These are phyloP conservation scores for Rosellinia necatrix DNA, from an alignment of 2,329 filamentous ascomycete genomes.

Conservation along the genomic window DNA sequence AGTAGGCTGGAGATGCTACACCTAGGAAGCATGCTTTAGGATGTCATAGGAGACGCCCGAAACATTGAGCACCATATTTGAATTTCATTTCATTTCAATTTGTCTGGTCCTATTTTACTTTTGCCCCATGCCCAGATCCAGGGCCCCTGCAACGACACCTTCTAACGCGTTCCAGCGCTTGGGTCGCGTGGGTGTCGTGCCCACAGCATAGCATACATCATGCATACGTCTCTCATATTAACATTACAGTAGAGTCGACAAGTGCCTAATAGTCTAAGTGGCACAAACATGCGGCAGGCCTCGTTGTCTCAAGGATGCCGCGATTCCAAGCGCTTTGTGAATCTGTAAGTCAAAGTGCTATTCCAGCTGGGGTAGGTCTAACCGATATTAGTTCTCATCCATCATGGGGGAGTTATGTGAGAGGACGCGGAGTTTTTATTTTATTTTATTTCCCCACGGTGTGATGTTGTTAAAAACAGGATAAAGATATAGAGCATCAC, in stretches of 20 bases:
- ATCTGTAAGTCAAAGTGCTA: conserved; percentile 17
- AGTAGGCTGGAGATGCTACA: no score
- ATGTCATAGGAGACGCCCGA: no score
- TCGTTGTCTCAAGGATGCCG: background rate
- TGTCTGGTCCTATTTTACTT: background rate
- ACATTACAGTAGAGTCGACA: conserved; percentile 28
- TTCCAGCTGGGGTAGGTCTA: conserved; percentile 29
- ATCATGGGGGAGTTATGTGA: background rate
- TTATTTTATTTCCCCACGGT: no score
- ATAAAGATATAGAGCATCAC: background rate
- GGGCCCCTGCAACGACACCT: conserved; percentile 1
- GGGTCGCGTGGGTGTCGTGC: conserved; percentile 31
- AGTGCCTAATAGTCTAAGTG: background rate
- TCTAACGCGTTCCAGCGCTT: conserved; percentile 37
- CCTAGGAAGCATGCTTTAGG: background rate
- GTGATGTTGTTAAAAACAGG: no score
- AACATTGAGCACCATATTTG: background rate
- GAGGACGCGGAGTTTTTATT: no score
- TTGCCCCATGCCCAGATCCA: background rate
- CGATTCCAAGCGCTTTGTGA: conserved; percentile 4
- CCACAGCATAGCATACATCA: conserved; percentile 2
- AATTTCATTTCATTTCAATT: background rate
- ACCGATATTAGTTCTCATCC: conserved; percentile 4
- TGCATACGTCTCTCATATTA: conserved; percentile 19
- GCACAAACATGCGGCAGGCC: background rate